Evolutionary conservation across 305 asterid genomes (phyloP), one percentile per base, ranked within the genome.

Genomic region (Fraxinus albicans): DNA sequence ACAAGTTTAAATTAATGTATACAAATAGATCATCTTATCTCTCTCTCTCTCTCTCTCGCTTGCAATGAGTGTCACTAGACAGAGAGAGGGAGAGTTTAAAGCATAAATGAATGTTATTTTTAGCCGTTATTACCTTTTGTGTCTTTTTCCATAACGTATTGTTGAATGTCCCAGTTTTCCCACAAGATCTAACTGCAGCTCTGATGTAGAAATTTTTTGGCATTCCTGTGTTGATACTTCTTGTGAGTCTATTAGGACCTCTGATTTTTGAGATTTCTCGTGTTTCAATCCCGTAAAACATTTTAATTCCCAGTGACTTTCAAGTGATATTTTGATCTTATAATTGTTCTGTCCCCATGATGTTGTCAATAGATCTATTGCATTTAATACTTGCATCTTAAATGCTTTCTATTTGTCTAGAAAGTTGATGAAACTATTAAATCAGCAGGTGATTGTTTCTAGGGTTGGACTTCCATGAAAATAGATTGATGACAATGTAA

Each of bases 111-210:
- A 65, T 73, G 65, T 50, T 50, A 34, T 33, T 19, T 72, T 81
- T 79, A 78, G 73, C 73, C 75, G 33, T 73, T 67, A 73, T 77
- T 50, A 50, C 73, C 77, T 77, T 80, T 73, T 40, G 67, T 77
- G 50, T 31, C 69, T 4, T 69, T 25, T 29, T 69, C 35, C 19
- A 25, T 67, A 3, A 13, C 31, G 9, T 69, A 69, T 69, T 29
- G 75, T 69, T 69, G 75, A 50, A 34, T 21, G 25, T 60, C 35
- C 19, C 76, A 67, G 81, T 34, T 13, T 65, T 47, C 76, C 81
- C 76, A 36, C 67, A 10, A 33, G 42, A 36, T 72, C 79, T 34
- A 72, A 70, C 50, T 70, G 67, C 47, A 19, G 44, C 77, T 25
- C n/a, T 40, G 76, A 70, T 70, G 76, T 31, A 70, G 76, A 10